Evolutionary conservation across 225 moss, liverwort and hornwort genomes (phyloP).

Genomic region (Antitrichia curtipendula): DNA sequence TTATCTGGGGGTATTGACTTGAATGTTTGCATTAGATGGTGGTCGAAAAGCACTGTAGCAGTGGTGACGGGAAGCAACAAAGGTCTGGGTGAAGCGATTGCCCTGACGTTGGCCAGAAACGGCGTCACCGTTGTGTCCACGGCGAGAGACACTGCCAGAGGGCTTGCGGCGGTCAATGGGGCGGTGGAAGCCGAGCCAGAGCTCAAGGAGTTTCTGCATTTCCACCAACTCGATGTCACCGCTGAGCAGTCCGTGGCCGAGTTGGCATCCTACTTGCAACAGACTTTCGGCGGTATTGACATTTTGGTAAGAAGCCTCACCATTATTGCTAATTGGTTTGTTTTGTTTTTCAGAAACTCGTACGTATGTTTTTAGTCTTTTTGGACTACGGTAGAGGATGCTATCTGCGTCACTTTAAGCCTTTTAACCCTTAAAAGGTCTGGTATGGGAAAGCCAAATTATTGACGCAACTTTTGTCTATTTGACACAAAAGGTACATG

Average conservation of each 20-base stretch:
- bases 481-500: not conserved
- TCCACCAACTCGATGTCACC: constrained; percentile 31
- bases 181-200: constrained; percentile 14
- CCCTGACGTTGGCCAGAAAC: constrained; percentile 4
- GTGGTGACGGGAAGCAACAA: constrained; percentile 37
- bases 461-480: not conserved
- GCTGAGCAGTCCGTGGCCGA: constrained; percentile 7
- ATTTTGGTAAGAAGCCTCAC: not conserved
- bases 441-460: not conserved
- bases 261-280: constrained; percentile 13
- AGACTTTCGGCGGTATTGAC: constrained; percentile 13
- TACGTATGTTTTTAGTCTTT: too few species aligned
- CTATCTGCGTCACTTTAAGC: not conserved
- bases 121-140: constrained; percentile 26
- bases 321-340: not conserved
- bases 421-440: not conserved
- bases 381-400: not conserved
- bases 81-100: constrained; percentile 10
- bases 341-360: not conserved
- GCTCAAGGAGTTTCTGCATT: constrained; percentile 18
- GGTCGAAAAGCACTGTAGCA: constrained; percentile 22
- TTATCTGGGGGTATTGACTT: not conserved
- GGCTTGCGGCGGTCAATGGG: constrained; percentile 6
- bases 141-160: constrained; percentile 7
- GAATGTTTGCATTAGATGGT: constrained; percentile 4